phyloP scores from a whole-genome alignment of 257 asterid species.

The Asclepias syriaca region DNA sequence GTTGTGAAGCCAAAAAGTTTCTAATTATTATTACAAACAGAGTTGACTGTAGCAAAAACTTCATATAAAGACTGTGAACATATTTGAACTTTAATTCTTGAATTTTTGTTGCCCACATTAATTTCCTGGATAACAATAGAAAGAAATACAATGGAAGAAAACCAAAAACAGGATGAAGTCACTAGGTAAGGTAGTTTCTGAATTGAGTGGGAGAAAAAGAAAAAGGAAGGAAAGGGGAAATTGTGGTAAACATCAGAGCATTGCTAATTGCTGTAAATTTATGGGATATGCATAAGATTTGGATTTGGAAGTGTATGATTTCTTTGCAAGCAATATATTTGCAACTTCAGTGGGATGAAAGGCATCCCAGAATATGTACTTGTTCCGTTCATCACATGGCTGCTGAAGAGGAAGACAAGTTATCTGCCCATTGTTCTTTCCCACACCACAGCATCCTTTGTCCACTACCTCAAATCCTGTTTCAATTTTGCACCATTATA shows the following conservation, averaged over 20 bases:
- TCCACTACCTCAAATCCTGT: constrained; percentile 80
- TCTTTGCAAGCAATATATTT: constrained; percentile 70
- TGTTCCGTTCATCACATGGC: constrained; percentile 55
- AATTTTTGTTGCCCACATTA: not conserved
- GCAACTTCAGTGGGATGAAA: constrained; percentile 89
- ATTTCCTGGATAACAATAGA: not conserved
- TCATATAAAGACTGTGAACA: not conserved
- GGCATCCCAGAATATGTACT: constrained; percentile 81
- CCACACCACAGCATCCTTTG: constrained; percentile 86
- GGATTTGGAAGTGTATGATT: constrained; percentile 53
- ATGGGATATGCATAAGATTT: constrained; percentile 64
- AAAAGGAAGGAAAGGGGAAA: not conserved
- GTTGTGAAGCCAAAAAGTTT: not conserved
- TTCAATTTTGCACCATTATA: not conserved
- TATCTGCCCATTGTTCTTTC: constrained; percentile 80
- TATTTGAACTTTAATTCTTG: not conserved
- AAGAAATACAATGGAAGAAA: not conserved
- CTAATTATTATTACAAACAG: not conserved
- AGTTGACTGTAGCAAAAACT: not conserved
- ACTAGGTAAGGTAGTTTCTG: not conserved
- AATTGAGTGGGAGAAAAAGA: too few species aligned
- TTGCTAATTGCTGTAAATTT: constrained; percentile 64
- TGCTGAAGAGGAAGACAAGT: constrained; percentile 79
- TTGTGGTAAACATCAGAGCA: constrained; percentile 26
- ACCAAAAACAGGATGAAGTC: not conserved